A percentile compares a stretch with the other conserved stretches of the same genome.
phyloP scores from a whole-genome alignment of 2,329 filamentous ascomycete genomes.

The Neocucurbitaria cava region DNA sequence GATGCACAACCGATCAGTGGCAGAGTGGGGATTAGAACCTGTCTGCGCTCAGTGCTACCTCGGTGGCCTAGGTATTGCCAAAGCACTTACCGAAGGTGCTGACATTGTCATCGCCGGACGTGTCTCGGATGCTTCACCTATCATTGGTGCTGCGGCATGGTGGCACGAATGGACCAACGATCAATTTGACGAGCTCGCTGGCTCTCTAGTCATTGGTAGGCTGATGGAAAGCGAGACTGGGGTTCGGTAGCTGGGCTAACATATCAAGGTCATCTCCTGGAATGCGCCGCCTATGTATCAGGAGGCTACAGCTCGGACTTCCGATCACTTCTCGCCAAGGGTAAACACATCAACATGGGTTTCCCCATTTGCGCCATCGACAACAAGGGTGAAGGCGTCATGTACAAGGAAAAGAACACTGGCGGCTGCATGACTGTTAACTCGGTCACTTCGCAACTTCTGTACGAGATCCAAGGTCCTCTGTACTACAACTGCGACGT shows the following conservation, averaged over 20 bases:
- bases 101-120: slow-evolving; percentile 54
- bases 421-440: slow-evolving; percentile 38
- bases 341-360: slow-evolving; percentile 49
- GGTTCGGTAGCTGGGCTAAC: slow-evolving; percentile 6
- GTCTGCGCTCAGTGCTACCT: slow-evolving; percentile 49
- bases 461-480: slow-evolving; percentile 54
- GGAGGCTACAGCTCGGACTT: slow-evolving; percentile 54
- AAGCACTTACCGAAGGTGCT: slow-evolving; percentile 49
- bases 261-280: slow-evolving; percentile 51
- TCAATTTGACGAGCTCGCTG: slow-evolving; percentile 48
- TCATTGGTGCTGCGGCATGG: slow-evolving; percentile 52
- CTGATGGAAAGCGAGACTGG: not conserved
- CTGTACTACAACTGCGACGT: slow-evolving; percentile 63
- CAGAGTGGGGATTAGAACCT: slow-evolving; percentile 43
- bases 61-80: slow-evolving; percentile 52
- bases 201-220: slow-evolving; percentile 35
- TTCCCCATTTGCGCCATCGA: slow-evolving; percentile 50
- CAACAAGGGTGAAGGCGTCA: slow-evolving; percentile 51
- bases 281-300: slow-evolving; percentile 52
- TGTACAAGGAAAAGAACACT: slow-evolving; percentile 55
- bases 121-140: slow-evolving; percentile 53
- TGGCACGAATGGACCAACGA: slow-evolving; percentile 51
- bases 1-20: slow-evolving; percentile 48
- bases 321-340: slow-evolving; percentile 39
- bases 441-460: slow-evolving; percentile 43